Base-by-base conservation (phyloP, 164 flowering plant genomes). In the Vitis labrusca region DNA sequence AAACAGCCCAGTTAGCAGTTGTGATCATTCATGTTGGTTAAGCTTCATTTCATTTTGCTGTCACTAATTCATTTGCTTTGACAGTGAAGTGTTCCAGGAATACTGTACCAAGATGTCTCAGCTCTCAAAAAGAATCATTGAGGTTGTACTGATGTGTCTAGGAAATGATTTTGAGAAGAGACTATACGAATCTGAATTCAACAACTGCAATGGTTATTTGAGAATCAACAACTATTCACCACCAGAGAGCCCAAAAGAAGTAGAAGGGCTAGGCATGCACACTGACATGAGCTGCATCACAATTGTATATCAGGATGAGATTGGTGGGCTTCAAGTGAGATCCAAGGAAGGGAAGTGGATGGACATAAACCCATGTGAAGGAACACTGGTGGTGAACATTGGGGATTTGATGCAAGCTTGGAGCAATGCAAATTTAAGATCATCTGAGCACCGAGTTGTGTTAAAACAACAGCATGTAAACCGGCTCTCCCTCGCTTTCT, bases 261-360 rank as follows among this genome's bases (percentile, higher is more conserved):
- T 85, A 12, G 97, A 91, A 81, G 98, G 98, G 52, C 96, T 94
- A 5, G 97, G 98, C 15, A 88, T 83, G 89, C 97, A 94, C 83
- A 90, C 97, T 15, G 98, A 94, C 76, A 94, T 92, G 98, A 89
- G 96, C 71, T 94, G 98, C 64, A 68, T 92, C 51, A 91, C 98
- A 9, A 84, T 94, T 48, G 81, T 94, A 1, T 84, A 87, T 66
- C 97, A 92, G 75, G 96, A 92, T 77, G 83, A 84, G 65, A 74
- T 81, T 54, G 97, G 97, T 3, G 96, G 98, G 30, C 94, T 94
- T 1, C 98, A 94, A 72, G 89, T 94, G 71, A 84, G 87, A 73
- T 90, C 94, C 8, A 82, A 78, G 75, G 89, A 86, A 62, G 94
- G 96, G 11, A 68, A 83, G 8, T 94, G 97, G 97, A 72, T 90